A percentile compares a stretch with the other conserved stretches of the same genome.
Conservation (phyloP, 2,329 filamentous ascomycete genomes). For the Penicillium sp. region DNA sequence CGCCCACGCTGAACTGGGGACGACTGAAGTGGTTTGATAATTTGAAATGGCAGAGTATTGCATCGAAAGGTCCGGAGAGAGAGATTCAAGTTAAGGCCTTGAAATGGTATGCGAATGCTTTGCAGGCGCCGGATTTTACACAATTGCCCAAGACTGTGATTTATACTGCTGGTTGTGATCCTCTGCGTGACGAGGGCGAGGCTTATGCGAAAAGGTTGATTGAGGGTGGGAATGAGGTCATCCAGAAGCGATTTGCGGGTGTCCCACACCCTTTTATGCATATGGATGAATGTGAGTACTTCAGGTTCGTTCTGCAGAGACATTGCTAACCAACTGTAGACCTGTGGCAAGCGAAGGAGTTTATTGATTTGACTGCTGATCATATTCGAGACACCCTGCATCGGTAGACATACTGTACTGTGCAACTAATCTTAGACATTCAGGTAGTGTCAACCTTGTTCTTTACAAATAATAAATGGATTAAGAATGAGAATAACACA, state of each 20-base stretch:
- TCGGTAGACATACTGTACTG: background rate
- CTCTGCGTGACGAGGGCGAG: conserved; percentile 53
- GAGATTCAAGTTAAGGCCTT: conserved; percentile 24
- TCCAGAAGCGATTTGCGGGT: conserved; percentile 48
- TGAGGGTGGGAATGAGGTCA: conserved; percentile 49
- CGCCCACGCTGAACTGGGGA: conserved; percentile 48
- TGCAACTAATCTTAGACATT: no score
- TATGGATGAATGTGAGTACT: conserved; percentile 40
- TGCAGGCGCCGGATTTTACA: conserved; percentile 38
- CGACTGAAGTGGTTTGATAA: conserved; percentile 46
- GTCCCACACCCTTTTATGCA: conserved; percentile 55
- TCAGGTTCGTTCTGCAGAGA: background rate
- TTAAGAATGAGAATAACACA: no score
- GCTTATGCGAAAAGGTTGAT: conserved; percentile 47
- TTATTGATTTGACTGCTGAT: conserved; percentile 27
- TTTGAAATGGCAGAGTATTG: conserved; percentile 33
- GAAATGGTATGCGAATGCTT: conserved; percentile 35
- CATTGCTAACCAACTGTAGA: conserved; percentile 5
- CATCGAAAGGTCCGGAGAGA: conserved; percentile 11
- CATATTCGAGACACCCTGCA: conserved; percentile 21
- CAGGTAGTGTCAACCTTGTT: no score
- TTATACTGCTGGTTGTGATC: conserved; percentile 48
- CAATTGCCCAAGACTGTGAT: conserved; percentile 42
- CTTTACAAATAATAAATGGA: no score
- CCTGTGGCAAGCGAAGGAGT: conserved; percentile 31